These are phyloP conservation scores for Alternaria triticimaculans DNA, from an alignment of 2,329 filamentous ascomycete species.

Conservation along the genomic window DNA sequence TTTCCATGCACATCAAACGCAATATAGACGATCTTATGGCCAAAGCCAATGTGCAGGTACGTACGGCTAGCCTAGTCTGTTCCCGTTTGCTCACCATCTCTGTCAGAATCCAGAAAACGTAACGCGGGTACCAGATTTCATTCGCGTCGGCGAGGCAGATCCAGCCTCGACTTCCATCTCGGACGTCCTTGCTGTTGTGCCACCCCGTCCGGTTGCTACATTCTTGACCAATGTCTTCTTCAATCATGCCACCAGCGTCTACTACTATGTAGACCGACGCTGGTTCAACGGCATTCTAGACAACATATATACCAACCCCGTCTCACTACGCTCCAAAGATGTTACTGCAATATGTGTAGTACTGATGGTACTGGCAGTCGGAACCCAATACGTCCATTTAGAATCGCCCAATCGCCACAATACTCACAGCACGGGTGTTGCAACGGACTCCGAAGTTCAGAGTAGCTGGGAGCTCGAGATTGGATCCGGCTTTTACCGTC, in stretches of 20 bases:
- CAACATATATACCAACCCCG: constrained; percentile 20
- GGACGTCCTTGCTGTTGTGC: constrained; percentile 12
- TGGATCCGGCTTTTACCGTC: constrained; percentile 53
- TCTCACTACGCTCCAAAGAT: constrained; percentile 8
- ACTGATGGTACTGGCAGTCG: constrained; percentile 53
- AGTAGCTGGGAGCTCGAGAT: constrained; percentile 16
- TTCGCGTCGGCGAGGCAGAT: constrained; percentile 15
- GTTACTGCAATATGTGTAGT: constrained; percentile 43
- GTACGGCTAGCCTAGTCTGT: neutral
- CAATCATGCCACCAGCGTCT: constrained; percentile 53
- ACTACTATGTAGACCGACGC: constrained; percentile 53
- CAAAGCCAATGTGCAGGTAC: constrained; percentile 10
- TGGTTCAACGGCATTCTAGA: constrained; percentile 52
- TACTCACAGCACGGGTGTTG: neutral
- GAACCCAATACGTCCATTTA: constrained; percentile 48
- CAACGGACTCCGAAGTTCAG: neutral
- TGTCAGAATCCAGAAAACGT: constrained; percentile 1
- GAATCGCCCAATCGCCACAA: constrained; percentile 12
- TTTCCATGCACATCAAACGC: constrained; percentile 21
- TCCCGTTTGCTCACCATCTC: neutral
- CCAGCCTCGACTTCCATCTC: constrained; percentile 11
- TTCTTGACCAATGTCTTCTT: constrained; percentile 54
- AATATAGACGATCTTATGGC: constrained; percentile 18
- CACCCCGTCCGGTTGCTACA: constrained; percentile 36
- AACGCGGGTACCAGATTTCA: constrained; percentile 13